Base-by-base conservation (phyloP, 2,329 filamentous ascomycete genomes). In the Sporothrix globosa region DNA sequence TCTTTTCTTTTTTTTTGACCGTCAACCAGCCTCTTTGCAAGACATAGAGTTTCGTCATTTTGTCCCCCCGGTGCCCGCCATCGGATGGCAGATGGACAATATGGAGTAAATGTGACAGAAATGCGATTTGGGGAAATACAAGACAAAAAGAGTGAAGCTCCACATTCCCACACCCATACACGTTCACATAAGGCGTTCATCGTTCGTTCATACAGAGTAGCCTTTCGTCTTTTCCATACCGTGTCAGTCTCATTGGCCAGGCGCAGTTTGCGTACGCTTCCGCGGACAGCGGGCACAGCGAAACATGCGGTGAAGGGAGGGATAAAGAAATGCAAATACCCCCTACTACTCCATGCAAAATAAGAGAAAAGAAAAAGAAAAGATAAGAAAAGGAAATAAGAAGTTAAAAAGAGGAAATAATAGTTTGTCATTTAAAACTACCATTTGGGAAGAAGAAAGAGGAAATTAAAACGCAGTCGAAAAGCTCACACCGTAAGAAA, bases 271-370 rank as follows among this genome's bases (percentile, higher is more conserved):
- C 66, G 50, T 68, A 11, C 24, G 30, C 34, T 68, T 68, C 66
- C 66, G 61, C 21, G 30, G 24, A 11, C 48, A 54, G 21, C 52
- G 63, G 46, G 46, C 63, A 21, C 58, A 27, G 17, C 39, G 34
- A n/a, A 66, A 66, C 27, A 66, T 66, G 63, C 63, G 63, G 63
- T 66, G 63, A 34, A 34, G 34, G 34, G 3, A 34, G 34, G 34
- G 5, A 34, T 34, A 34, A 4, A 34, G 7, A 30, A 30, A 30
- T 30, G 5, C 6, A 34, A 34, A 34, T 34, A 9, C 7, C 7
- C 1, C 34, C 5, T 34, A 34, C 7, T 34, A 34, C 34, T 34
- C 34, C 34, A 9, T 34, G 34, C 34, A 7, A 7, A 34, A 34
- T 1, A 9, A 34, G 9, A 2, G 7, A 9, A 34, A 34, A 34